Evolutionary conservation across 805 yeast genomes (phyloP).

Genomic region (Suhomyces canberraensis): DNA sequence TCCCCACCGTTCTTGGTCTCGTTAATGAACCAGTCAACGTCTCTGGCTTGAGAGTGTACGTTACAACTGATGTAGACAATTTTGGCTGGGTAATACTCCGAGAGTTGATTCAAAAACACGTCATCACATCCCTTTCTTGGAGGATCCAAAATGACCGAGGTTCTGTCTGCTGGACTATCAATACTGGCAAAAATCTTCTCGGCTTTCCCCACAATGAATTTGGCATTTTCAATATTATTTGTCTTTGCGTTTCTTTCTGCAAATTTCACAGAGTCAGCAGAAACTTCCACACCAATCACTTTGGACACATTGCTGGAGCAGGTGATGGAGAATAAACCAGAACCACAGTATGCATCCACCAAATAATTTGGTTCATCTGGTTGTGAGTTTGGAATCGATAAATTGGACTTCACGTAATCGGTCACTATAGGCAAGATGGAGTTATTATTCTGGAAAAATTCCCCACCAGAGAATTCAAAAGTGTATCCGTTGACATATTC

Average conservation of each 20-base stretch:
- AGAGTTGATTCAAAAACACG: constrained; percentile 77
- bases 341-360: constrained; percentile 95
- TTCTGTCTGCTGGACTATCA: constrained; percentile 68
- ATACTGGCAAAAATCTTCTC: constrained; percentile 80
- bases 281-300: constrained; percentile 91
- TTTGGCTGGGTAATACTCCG: constrained; percentile 77
- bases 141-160: constrained; percentile 92
- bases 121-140: constrained; percentile 97
- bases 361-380: constrained; percentile 49
- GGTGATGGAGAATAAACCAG: constrained; percentile 88
- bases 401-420: constrained; percentile 70
- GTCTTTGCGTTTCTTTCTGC: constrained; percentile 77
- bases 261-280: constrained; percentile 85
- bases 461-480: constrained; percentile 90
- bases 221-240: constrained; percentile 75
- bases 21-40: constrained; percentile 75
- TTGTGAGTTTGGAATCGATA: constrained; percentile 39
- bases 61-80: constrained; percentile 96
- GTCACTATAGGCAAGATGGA: constrained; percentile 84
- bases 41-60: constrained; percentile 97
- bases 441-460: constrained; percentile 94
- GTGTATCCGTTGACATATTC: constrained; percentile 72
- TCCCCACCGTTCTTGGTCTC: constrained; percentile 58
- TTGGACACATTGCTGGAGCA: constrained; percentile 76
- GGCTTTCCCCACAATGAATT: constrained; percentile 88